Evolutionary conservation across 108 stramenopile species (phyloP).

Genomic region (Asterionellopsis glacialis): DNA sequence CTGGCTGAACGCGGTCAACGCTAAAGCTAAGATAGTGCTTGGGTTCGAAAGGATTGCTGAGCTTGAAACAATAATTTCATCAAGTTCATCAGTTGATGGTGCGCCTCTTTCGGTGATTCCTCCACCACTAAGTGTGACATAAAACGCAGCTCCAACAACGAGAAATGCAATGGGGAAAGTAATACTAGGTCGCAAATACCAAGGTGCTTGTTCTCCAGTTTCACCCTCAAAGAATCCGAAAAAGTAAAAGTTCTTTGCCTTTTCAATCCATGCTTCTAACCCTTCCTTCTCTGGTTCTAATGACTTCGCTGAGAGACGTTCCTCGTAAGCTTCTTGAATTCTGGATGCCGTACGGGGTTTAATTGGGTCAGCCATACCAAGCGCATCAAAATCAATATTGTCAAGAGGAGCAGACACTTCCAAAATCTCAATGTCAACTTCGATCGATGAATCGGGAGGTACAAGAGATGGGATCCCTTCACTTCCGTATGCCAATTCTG

Average conservation of each 20-base stretch:
- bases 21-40: background rate
- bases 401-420: slow-evolving; percentile 36
- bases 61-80: slow-evolving; percentile 65
- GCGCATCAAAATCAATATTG: slow-evolving; percentile 39
- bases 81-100: slow-evolving; percentile 66
- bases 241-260: slow-evolving; percentile 81
- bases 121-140: slow-evolving; percentile 52
- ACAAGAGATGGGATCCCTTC: slow-evolving; percentile 62
- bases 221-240: slow-evolving; percentile 93
- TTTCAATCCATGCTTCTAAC: slow-evolving; percentile 60
- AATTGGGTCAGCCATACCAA: slow-evolving; percentile 9
- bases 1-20: background rate
- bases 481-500: slow-evolving; percentile 55
- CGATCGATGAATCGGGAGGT: slow-evolving; percentile 53
- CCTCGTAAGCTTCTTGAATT: slow-evolving; percentile 74
- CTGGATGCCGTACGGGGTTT: slow-evolving; percentile 54
- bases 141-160: slow-evolving; percentile 84
- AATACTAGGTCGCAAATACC: slow-evolving; percentile 89
- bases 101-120: slow-evolving; percentile 78
- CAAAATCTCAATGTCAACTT: slow-evolving; percentile 65
- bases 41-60: slow-evolving; percentile 4
- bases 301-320: slow-evolving; percentile 42
- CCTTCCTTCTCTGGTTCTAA: slow-evolving; percentile 57
- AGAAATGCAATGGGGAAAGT: slow-evolving; percentile 90
- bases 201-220: slow-evolving; percentile 88